phyloP scores from a whole-genome alignment of 139 green algal species.

The Pseudopediastrum boryanum region DNA sequence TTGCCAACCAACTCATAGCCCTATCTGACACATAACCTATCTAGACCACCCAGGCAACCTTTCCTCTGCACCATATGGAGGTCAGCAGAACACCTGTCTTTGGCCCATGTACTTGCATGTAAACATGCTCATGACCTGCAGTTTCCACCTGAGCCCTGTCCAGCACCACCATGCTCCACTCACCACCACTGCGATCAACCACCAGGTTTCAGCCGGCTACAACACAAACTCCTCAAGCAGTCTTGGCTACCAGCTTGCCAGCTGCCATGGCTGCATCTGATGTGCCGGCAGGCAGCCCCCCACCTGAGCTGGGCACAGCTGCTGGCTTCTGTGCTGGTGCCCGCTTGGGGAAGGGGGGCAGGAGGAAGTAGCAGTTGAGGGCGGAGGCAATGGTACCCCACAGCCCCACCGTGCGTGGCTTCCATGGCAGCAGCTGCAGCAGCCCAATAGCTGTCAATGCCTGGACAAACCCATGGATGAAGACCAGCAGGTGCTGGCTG shows the following conservation, averaged over 20 bases:
- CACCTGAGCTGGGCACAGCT: not conserved
- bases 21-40: no score
- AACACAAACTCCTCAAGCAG: conserved; percentile 24
- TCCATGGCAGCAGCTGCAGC: conserved; percentile 69
- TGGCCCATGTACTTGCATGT: no score
- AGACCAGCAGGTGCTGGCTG: conserved; percentile 60
- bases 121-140: no score
- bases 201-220: no score
- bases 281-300: not conserved
- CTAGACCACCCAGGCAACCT: no score
- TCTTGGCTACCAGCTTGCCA: conserved; percentile 41
- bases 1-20: no score
- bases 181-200: no score
- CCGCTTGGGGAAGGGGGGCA: conserved; percentile 33
- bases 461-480: conserved; percentile 80
- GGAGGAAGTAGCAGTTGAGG: conserved; percentile 93
- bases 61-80: no score
- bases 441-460: conserved; percentile 45
- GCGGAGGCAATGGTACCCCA: conserved; percentile 75
- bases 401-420: conserved; percentile 80
- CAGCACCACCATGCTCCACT: no score
- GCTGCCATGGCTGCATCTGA: not conserved
- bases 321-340: not conserved
- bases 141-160: no score
- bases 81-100: no score